Percentiles rank a stretch among this genome's conserved stretches.
Evolutionary conservation across 306 rosid genomes (phyloP).

Genomic region (Sechiopsis laciniata): DNA sequence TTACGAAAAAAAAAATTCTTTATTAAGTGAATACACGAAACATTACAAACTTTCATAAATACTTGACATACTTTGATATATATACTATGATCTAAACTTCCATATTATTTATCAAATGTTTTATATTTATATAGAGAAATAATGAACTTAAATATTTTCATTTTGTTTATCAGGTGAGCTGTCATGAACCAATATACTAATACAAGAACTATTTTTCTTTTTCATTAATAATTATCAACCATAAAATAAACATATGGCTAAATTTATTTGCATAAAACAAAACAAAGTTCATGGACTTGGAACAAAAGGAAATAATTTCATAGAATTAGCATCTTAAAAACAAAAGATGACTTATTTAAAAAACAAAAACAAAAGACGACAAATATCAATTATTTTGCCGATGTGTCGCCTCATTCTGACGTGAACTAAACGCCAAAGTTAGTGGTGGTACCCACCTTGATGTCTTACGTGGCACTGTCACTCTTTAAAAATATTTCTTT

Average conservation of each 20-base stretch:
- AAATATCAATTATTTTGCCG: constrained; percentile 13
- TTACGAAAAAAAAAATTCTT: too few relatives aligned
- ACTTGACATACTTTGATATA: too few relatives aligned
- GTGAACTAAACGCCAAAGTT: background rate
- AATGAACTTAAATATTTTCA: too few relatives aligned
- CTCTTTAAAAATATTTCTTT: too few relatives aligned
- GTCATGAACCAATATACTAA: too few relatives aligned
- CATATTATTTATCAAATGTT: background rate
- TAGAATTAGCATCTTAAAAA: background rate
- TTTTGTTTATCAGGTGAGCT: too few relatives aligned
- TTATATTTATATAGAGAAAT: background rate
- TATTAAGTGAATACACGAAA: too few relatives aligned
- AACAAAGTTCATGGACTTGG: too few relatives aligned
- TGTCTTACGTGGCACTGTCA: background rate
- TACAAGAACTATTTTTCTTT: background rate
- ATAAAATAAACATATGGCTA: too few relatives aligned
- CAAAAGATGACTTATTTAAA: background rate
- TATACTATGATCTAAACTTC: background rate
- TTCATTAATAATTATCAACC: background rate
- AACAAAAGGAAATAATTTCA: too few relatives aligned
- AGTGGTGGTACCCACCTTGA: background rate
- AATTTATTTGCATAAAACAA: too few relatives aligned
- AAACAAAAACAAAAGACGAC: background rate
- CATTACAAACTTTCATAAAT: too few relatives aligned
- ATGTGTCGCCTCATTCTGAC: background rate